phyloP scores from a whole-genome alignment of 106 monocot genomes.

The Dactylorhiza incarnata region DNA sequence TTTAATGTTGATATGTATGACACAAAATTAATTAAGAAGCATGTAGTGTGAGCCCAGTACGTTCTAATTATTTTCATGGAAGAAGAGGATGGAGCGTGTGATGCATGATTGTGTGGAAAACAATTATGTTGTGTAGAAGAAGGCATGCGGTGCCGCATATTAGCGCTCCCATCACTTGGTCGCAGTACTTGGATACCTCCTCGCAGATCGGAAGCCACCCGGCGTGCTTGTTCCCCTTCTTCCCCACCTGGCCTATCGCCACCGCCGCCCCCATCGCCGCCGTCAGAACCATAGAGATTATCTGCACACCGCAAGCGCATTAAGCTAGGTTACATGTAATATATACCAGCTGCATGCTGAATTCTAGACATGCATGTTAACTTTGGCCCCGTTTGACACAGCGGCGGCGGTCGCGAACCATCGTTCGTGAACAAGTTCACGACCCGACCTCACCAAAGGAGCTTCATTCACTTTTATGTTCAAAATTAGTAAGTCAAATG shows the following conservation, averaged over 20 bases:
- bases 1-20: no score
- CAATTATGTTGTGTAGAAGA: conserved; percentile 27
- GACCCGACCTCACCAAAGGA: no score
- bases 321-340: no score
- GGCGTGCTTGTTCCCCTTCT: conserved; percentile 61
- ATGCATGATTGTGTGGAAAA: conserved; percentile 41
- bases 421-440: no score
- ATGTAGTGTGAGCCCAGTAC: no score
- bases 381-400: neutral
- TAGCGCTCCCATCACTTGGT: conserved; percentile 54
- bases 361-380: neutral
- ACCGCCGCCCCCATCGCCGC: conserved; percentile 50
- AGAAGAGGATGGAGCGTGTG: conserved; percentile 7
- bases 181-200: conserved; percentile 43
- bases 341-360: neutral
- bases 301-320: conserved; percentile 9
- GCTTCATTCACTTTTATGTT: no score
- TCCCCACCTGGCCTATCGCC: conserved; percentile 48
- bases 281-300: conserved; percentile 47
- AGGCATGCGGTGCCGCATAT: conserved; percentile 35
- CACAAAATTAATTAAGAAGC: no score
- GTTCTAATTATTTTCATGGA: neutral
- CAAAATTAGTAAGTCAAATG: neutral
- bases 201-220: conserved; percentile 79
- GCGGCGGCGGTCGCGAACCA: no score